phyloP scores from a whole-genome alignment of 768 basidiomycete genomes.

The Kwoniella europaea region DNA sequence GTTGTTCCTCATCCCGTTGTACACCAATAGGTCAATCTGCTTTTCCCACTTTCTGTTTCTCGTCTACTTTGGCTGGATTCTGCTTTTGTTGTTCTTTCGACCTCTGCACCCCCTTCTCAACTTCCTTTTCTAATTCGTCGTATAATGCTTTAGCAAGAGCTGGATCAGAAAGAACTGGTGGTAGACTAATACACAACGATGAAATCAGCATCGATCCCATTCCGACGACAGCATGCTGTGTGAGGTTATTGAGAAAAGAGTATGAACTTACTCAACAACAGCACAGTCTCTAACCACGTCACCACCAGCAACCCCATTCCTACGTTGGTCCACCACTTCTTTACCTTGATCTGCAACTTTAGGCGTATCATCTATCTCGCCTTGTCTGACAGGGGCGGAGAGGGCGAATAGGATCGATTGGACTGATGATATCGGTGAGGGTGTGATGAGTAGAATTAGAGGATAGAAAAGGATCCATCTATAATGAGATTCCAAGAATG shows the following conservation, averaged over 20 bases:
- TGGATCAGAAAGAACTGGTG: constrained; percentile 44
- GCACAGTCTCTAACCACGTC: constrained; percentile 50
- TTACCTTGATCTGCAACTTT: constrained; percentile 23
- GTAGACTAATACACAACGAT: constrained; percentile 21
- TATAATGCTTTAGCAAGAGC: constrained; percentile 39
- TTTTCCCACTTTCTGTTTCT: neutral
- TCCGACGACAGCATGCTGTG: neutral
- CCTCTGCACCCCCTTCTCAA: constrained; percentile 45
- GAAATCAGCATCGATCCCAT: neutral
- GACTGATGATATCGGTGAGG: constrained; percentile 68
- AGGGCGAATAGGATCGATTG: constrained; percentile 81
- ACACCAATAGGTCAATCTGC: neutral
- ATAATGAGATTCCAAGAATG: constrained; percentile 40
- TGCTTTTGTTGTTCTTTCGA: constrained; percentile 9
- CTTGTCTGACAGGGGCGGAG: constrained; percentile 59
- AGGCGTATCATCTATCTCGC: constrained; percentile 19
- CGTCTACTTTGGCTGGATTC: neutral
- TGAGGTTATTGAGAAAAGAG: neutral
- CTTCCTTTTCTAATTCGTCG: constrained; percentile 44
- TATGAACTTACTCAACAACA: constrained; percentile 43
- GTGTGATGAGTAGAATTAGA: constrained; percentile 70
- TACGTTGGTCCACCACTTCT: constrained; percentile 20
- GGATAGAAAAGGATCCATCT: constrained; percentile 75
- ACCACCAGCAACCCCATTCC: constrained; percentile 40
- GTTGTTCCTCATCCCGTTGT: too few species aligned